Percentiles rank a stretch among this genome's conserved stretches.
These are phyloP conservation scores for Nitzschia sp. DNA, from an alignment of 108 stramenopile species.

Conservation along the genomic window DNA sequence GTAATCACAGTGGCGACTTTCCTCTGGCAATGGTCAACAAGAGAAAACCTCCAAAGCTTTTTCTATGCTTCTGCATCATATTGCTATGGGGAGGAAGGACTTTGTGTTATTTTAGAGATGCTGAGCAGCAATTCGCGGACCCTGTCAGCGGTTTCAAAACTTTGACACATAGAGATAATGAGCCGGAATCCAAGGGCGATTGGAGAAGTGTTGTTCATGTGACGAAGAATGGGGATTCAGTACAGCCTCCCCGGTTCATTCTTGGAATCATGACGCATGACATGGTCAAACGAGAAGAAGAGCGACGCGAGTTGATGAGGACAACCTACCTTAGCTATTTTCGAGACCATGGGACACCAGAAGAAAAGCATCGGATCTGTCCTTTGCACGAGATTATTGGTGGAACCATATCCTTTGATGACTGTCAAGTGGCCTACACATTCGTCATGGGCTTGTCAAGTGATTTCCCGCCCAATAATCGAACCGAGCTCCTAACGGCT, in stretches of 20 bases:
- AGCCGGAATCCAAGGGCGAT: neutral
- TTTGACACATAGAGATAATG: too few relatives aligned
- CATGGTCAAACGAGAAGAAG: neutral
- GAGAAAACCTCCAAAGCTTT: too few relatives aligned
- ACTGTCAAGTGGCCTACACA: slow-evolving; percentile 33
- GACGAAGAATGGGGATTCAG: neutral
- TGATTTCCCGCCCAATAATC: slow-evolving; percentile 10
- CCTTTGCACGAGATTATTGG: slow-evolving; percentile 5
- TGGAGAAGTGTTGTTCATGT: neutral
- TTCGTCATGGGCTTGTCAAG: slow-evolving; percentile 28
- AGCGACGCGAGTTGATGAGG: slow-evolving; percentile 25
- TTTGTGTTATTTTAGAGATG: too few relatives aligned
- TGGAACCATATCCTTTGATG: neutral
- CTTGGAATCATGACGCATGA: slow-evolving; percentile 34
- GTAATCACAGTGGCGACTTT: too few relatives aligned
- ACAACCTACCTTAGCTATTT: slow-evolving; percentile 26
- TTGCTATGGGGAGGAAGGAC: too few relatives aligned
- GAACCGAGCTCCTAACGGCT: slow-evolving; percentile 14
- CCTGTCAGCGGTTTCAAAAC: too few relatives aligned
- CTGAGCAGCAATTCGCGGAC: too few relatives aligned
- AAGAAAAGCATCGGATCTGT: slow-evolving; percentile 23
- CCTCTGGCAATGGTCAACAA: too few relatives aligned
- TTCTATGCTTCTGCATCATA: too few relatives aligned
- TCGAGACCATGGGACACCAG: slow-evolving; percentile 2
- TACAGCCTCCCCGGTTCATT: slow-evolving; percentile 5